Evolutionary conservation across 2,329 filamentous ascomycete genomes (phyloP), one percentile per base, ranked within the genome.

Genomic region (Catunica adiposa): DNA sequence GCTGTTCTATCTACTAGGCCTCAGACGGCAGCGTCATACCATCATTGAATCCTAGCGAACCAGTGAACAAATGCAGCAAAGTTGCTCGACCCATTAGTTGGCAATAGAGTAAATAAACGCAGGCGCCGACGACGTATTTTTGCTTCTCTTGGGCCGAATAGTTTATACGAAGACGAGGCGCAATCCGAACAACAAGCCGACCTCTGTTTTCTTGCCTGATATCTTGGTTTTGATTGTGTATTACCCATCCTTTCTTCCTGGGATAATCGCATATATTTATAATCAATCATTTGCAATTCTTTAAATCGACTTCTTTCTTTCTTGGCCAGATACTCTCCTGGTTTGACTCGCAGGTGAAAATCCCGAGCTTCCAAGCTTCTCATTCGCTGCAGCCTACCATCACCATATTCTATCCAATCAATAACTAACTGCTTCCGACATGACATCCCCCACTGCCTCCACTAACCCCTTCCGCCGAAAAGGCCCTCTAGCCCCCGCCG

Each of bases 401-500:
- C 26, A 17, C 51, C 17, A 53, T 11, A 34, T 34, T 34, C 29
- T 34, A 11, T 11, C 29, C 29, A 34, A 34, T 34, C 11, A 34
- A 8, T 34, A 26, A 14, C 31, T n/a, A 44, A 44, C 29, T 6
- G 17, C 48, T 29, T 9, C 29, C 31, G 31, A 29, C 37, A 53
- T 53, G 23, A 55, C 51, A 26, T 29, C 56, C 37, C 51, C 56
- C 6, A 51, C 54, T 6, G 29, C 52, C 46, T 58, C 56, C 37
- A 58, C 53, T 25, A 58, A 58, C 47, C 56, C 56, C 31, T 58
- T 58, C 31, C 56, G 56, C 26, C 52, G 56, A 48, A 55, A 47
- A 23, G 53, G 46, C 52, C 56, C 56, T 8, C 20, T 48, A 26
- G 51, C 47, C 2, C 6, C 54, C 22, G 31, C 56, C n/a, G 7